phyloP scores from a whole-genome alignment of 2,329 filamentous ascomycete genomes.

The Teratosphaeria nubilosa region DNA sequence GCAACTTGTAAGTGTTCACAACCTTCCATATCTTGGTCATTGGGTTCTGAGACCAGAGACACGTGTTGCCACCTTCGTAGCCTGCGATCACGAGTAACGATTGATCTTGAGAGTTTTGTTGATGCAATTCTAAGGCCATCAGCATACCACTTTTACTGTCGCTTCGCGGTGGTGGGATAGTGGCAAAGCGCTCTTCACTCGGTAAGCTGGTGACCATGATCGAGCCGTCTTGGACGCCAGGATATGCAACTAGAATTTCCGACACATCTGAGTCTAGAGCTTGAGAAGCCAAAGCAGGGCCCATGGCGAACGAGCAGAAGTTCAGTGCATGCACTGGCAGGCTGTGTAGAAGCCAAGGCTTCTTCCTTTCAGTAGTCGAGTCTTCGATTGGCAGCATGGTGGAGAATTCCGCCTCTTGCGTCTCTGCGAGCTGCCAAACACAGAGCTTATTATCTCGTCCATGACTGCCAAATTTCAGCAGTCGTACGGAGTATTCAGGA shows the following conservation, averaged over 20 bases:
- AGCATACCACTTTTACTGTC: conserved; percentile 62
- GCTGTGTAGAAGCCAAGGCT: conserved; percentile 78
- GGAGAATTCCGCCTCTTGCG: conserved; percentile 56
- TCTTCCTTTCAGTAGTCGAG: conserved; percentile 37
- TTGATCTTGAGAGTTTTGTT: conserved; percentile 23
- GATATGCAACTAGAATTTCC: conserved; percentile 58
- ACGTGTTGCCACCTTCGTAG: conserved; percentile 75
- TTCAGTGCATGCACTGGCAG: conserved; percentile 88
- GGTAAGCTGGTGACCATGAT: conserved; percentile 82
- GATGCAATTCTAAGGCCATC: conserved; percentile 61
- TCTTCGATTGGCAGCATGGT: conserved; percentile 61
- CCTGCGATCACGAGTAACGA: conserved; percentile 58
- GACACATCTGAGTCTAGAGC: not conserved
- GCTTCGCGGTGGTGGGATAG: conserved; percentile 41
- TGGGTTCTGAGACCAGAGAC: conserved; percentile 39
- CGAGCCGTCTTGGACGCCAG: conserved; percentile 42
- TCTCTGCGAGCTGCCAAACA: conserved; percentile 63
- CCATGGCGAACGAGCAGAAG: conserved; percentile 69
- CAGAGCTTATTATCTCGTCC: conserved; percentile 79
- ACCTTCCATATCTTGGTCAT: conserved; percentile 41
- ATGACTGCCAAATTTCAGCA: conserved; percentile 49
- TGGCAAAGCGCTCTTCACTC: conserved; percentile 56
- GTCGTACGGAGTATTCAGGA: not conserved
- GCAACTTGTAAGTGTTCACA: conserved; percentile 56
- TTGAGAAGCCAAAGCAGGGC: not conserved